A percentile compares a stretch with the other conserved stretches of the same genome.
phyloP scores from a whole-genome alignment of 176 grass and related monocot species.

The Cenchrus americanus region DNA sequence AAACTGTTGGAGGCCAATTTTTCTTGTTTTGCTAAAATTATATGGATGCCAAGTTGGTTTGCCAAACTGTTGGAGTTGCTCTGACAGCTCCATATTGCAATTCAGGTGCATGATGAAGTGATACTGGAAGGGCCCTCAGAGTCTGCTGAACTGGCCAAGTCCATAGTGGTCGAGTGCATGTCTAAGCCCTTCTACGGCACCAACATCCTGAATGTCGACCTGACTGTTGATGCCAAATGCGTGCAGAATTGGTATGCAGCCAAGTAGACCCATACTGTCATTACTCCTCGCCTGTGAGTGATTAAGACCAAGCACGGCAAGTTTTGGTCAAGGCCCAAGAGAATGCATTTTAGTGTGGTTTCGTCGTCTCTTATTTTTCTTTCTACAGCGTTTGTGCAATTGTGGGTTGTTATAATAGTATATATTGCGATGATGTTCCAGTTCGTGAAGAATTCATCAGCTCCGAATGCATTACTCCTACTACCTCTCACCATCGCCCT shows the following conservation, averaged over 20 bases:
- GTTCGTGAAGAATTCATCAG: not conserved
- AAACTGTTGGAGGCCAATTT: too few species aligned
- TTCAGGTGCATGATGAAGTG: conserved; percentile 97
- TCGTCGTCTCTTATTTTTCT: not conserved
- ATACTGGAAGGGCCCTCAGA: conserved; percentile 94
- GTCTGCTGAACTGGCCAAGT: conserved; percentile 86
- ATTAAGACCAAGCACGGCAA: not conserved
- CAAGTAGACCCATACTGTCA: conserved; percentile 48
- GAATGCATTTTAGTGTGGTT: not conserved
- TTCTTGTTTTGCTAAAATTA: too few species aligned
- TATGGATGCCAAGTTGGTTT: too few species aligned
- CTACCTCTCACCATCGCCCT: too few species aligned
- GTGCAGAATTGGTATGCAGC: conserved; percentile 91
- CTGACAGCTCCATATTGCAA: conserved; percentile 36
- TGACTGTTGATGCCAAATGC: conserved; percentile 93
- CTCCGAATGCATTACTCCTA: too few species aligned
- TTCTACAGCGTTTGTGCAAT: not conserved
- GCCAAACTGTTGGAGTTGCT: too few species aligned
- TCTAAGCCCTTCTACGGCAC: conserved; percentile 81
- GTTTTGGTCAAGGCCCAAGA: conserved; percentile 4
- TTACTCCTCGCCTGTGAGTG: not conserved
- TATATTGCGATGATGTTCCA: not conserved
- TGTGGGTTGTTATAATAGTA: not conserved
- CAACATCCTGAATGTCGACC: conserved; percentile 82
- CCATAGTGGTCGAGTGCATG: conserved; percentile 95